Percentiles rank a stretch among this genome's conserved stretches.
These are phyloP conservation scores for Phytophthora litchii DNA, from an alignment of 352 stramenopile genomes.

Conservation along the genomic window DNA sequence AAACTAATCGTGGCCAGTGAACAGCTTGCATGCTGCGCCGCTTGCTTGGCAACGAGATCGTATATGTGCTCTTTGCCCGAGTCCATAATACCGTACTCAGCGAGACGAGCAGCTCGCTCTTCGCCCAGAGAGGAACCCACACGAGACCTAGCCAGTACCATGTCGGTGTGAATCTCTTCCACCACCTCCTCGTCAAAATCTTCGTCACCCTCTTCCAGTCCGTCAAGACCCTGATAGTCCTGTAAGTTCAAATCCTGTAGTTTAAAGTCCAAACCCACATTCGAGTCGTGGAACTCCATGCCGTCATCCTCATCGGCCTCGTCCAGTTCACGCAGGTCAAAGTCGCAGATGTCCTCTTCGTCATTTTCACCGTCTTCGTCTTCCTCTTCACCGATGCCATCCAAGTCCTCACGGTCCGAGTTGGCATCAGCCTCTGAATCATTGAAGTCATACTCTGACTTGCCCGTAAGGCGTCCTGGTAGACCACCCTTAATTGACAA, in stretches of 20 bases:
- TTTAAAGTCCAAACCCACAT: conserved; percentile 43
- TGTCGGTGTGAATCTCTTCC: conserved; percentile 45
- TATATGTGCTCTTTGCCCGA: conserved; percentile 56
- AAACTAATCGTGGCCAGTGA: conserved; percentile 68
- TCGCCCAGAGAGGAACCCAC: conserved; percentile 35
- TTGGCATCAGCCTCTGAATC: conserved; percentile 37
- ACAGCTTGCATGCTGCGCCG: conserved; percentile 55
- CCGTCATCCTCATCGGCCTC: conserved; percentile 30
- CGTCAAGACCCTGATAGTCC: conserved; percentile 42
- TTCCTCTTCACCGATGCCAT: conserved; percentile 40
- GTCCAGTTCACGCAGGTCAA: conserved; percentile 41
- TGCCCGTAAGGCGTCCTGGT: conserved; percentile 28
- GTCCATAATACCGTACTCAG: conserved; percentile 65
- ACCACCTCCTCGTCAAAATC: conserved; percentile 57
- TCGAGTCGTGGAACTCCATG: conserved; percentile 53
- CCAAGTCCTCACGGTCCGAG: conserved; percentile 35
- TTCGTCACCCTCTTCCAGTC: conserved; percentile 46
- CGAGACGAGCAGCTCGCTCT: conserved; percentile 42
- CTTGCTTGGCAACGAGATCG: conserved; percentile 62
- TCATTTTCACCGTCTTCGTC: conserved; percentile 48
- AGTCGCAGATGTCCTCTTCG: conserved; percentile 31
- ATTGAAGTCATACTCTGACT: conserved; percentile 41
- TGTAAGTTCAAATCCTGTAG: conserved; percentile 52
- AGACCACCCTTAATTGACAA: conserved; percentile 46
- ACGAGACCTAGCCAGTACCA: conserved; percentile 26